Base-by-base conservation (phyloP, 2,329 filamentous ascomycete genomes). In the Berkeleyomyces basicola region DNA sequence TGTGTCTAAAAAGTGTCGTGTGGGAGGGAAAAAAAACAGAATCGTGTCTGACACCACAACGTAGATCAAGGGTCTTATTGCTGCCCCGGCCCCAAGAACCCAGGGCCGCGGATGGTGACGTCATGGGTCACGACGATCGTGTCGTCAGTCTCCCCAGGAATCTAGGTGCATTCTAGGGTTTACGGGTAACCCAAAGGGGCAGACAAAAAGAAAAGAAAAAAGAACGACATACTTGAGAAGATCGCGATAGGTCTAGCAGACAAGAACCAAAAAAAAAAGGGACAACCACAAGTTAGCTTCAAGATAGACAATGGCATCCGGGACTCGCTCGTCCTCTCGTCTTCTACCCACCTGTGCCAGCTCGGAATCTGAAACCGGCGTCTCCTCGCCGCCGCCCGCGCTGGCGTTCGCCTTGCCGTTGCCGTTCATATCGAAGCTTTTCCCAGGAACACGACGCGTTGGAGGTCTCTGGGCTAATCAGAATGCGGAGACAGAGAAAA, bases 381-480 rank as follows among this genome's bases (percentile, higher is more conserved):
- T 23, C 23, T 23, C 23, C 62, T 70, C 73, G 49, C 71, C 70
- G 16, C 68, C 75, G 7, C 10, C 49, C 10, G 33, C n/a, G 5
- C 16, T 55, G 36, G 14, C 49, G 4, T n/a, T 10, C 31, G 2
- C 33, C 9, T 55, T 39, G 33, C 14, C 23, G 11, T n/a, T 33
- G 10, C n/a, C 9, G 49, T n/a, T 55, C 49, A 55, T 55, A n/a
- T 14, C 14, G 49, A 55, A 55, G 31, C 33, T 14, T 47, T 2
- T 23, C 23, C 23, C 1, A 23, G 23, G 2, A 23, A 23, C 23
- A 23, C 23, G 23, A 23, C 23, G 23, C 23, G 23, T 23, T 23
- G 23, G 23, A 23, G 23, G 23, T 23, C 23, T 23, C 23, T 23
- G 23, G 23, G 23, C 23, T 23, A 23, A 23, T 23, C 2, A 23